Evolutionary conservation across 371 early-diverging fungal genomes (phyloP).

Genomic region (Batkoa obscura): DNA sequence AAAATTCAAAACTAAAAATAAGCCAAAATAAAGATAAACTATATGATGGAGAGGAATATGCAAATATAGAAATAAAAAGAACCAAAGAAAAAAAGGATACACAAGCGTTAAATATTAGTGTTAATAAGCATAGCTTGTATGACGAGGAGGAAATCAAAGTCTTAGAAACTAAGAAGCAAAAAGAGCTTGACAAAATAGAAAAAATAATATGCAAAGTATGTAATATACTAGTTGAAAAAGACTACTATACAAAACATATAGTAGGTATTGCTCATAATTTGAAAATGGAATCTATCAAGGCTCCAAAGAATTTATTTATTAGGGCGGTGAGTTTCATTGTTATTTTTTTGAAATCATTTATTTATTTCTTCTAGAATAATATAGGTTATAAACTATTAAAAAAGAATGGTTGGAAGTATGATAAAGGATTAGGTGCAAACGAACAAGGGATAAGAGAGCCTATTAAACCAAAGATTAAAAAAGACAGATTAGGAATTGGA

Average conservation of each 20-base stretch:
- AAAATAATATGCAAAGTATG: not conserved
- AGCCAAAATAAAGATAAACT: too few species aligned
- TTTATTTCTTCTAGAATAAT: constrained; percentile 1
- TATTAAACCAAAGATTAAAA: not conserved
- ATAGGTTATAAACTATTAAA: constrained; percentile 4
- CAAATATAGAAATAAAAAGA: too few species aligned
- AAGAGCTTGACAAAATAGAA: too few species aligned
- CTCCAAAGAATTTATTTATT: not conserved
- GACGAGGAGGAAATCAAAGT: too few species aligned
- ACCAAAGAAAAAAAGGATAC: too few species aligned
- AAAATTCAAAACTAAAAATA: too few species aligned
- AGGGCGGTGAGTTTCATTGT: not conserved
- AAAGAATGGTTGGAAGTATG: constrained; percentile 8
- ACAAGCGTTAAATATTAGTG: too few species aligned
- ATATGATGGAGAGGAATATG: too few species aligned
- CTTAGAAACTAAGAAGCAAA: too few species aligned
- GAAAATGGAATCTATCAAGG: not conserved
- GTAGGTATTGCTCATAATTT: not conserved
- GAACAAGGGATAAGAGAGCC: constrained; percentile 8
- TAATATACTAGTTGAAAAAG: not conserved
- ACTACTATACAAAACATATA: not conserved
- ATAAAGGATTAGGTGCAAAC: constrained; percentile 7
- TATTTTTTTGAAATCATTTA: too few species aligned
- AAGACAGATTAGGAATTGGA: constrained; percentile 3
- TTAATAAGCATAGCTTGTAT: too few species aligned